Percentiles rank a stretch among this genome's conserved stretches.
phyloP scores from a whole-genome alignment of 805 yeast genomes.

The Ogataea pilisensis region DNA sequence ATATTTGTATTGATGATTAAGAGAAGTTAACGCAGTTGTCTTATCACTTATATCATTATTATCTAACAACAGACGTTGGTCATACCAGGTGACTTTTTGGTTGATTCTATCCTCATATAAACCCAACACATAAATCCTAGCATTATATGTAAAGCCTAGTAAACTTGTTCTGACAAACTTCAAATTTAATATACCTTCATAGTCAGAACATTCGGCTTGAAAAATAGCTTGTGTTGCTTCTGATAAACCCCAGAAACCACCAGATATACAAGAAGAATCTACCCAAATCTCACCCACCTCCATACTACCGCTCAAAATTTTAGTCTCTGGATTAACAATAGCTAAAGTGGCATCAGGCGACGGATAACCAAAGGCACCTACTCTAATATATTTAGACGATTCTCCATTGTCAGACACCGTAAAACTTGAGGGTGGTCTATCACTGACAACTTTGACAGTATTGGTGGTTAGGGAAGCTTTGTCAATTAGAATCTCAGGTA shows the following conservation, averaged over 20 bases:
- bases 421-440: conserved; percentile 50
- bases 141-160: conserved; percentile 82
- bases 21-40: conserved; percentile 1
- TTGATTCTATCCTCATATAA: conserved; percentile 87
- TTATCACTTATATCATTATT: conserved; percentile 4
- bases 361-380: conserved; percentile 93
- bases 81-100: conserved; percentile 68
- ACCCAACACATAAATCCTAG: conserved; percentile 85
- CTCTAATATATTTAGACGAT: conserved; percentile 52
- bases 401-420: conserved; percentile 36
- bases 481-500: conserved; percentile 68
- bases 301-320: conserved; percentile 63
- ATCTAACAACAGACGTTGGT: conserved; percentile 35
- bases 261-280: conserved; percentile 87
- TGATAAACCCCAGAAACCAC: conserved; percentile 77
- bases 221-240: conserved; percentile 70
- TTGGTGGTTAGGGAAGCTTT: conserved; percentile 70
- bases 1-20: conserved; percentile 41
- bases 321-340: conserved; percentile 90
- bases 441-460: conserved; percentile 61
- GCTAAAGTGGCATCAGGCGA: conserved; percentile 92
- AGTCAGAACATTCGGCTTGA: conserved; percentile 76
- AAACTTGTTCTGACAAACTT: conserved; percentile 88
- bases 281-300: conserved; percentile 97
- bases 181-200: conserved; percentile 63